phyloP scores from a whole-genome alignment of 192 early-diverging fungal species.

The Coemansia pectinata region DNA sequence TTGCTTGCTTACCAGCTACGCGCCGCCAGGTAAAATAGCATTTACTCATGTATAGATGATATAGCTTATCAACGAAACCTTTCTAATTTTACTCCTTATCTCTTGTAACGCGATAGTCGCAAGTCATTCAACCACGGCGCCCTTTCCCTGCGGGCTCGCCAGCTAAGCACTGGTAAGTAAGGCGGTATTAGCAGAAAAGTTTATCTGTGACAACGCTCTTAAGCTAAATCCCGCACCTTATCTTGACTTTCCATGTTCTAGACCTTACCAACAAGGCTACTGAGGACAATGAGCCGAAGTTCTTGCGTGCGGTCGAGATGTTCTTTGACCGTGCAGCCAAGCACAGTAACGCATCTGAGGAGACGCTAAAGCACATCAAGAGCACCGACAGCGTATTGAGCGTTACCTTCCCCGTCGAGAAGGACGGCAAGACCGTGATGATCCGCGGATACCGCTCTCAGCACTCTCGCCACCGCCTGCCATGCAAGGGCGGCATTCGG shows the following conservation, averaged over 20 bases:
- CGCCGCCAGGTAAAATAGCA: constrained; percentile 16
- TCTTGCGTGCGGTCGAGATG: constrained; percentile 70
- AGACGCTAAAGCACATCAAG: constrained; percentile 68
- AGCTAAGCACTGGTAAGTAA: constrained; percentile 7
- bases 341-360: constrained; percentile 59
- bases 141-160: not conserved
- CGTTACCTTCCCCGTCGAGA: constrained; percentile 78
- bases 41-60: not conserved
- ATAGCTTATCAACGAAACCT: not conserved
- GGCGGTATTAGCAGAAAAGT: not conserved
- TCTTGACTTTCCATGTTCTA: not conserved
- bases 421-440: constrained; percentile 66
- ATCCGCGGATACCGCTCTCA: constrained; percentile 80
- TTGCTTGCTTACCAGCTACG: constrained; percentile 21
- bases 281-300: constrained; percentile 66
- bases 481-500: constrained; percentile 82
- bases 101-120: not conserved
- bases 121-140: not conserved
- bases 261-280: constrained; percentile 52
- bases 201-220: constrained; percentile 29
- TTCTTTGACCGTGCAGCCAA: constrained; percentile 75
- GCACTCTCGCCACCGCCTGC: constrained; percentile 79
- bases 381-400: constrained; percentile 71
- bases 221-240: not conserved
- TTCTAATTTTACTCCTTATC: constrained; percentile 3